Percentiles rank a stretch among this genome's conserved stretches.
Conservation (phyloP, 129 eudicot species). For the Pseudognaphalium luteoalbum region DNA sequence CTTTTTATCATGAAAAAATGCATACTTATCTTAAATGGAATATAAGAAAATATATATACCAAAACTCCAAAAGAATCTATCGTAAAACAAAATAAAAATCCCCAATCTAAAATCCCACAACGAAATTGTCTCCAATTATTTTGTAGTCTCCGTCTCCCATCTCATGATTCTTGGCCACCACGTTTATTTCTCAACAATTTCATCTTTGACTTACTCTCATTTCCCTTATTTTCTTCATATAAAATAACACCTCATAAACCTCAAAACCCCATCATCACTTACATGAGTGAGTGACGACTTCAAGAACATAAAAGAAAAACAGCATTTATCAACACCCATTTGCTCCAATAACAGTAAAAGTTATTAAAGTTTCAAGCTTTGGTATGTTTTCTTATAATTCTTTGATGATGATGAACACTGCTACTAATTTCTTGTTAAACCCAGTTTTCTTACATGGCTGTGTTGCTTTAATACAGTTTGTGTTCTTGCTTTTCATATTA, state of each 20-base stretch:
- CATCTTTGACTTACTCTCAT: constrained; percentile 23
- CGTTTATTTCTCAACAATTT: constrained; percentile 21
- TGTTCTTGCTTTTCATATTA: constrained; percentile 38
- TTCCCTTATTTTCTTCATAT: background rate
- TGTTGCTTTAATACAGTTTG: constrained; percentile 42
- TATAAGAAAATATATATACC: background rate
- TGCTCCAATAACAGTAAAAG: background rate
- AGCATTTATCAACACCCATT: constrained; percentile 2
- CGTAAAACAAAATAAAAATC: constrained; percentile 1
- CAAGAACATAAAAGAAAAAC: background rate
- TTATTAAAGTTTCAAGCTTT: background rate
- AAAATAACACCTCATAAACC: constrained; percentile 22
- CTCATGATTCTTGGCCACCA: constrained; percentile 36
- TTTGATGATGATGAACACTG: background rate
- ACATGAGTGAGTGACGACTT: constrained; percentile 15
- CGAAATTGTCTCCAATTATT: constrained; percentile 12
- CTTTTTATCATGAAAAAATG: no score
- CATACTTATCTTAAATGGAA: background rate
- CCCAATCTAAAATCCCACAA: constrained; percentile 24
- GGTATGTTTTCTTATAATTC: constrained; percentile 10
- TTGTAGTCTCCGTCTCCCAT: constrained; percentile 23
- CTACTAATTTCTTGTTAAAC: constrained; percentile 29
- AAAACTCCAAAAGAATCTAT: constrained; percentile 6
- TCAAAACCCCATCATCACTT: constrained; percentile 25
- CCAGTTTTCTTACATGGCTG: constrained; percentile 44